phyloP scores from a whole-genome alignment of 1,139 yeast species.

The Sugiyamaella grinbergsii region DNA sequence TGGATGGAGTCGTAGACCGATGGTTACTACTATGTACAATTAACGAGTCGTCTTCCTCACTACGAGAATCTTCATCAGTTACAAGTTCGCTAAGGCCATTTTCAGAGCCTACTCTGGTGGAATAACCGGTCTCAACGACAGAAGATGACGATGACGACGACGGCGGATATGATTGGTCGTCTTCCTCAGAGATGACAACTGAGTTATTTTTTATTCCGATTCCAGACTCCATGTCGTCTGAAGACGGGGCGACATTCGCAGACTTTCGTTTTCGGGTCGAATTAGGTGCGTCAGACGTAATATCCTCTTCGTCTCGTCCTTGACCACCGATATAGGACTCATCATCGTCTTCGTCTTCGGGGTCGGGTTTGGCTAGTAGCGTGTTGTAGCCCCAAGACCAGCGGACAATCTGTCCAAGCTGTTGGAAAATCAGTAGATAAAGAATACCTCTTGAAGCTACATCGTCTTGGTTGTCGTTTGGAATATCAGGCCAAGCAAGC shows the following conservation, averaged over 20 bases:
- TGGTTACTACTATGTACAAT: neutral
- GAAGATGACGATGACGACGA: slow-evolving; percentile 38
- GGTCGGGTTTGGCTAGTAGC: slow-evolving; percentile 54
- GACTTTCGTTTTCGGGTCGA: slow-evolving; percentile 2
- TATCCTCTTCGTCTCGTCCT: neutral
- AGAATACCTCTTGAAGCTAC: slow-evolving; percentile 81
- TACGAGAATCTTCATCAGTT: neutral
- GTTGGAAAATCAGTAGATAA: slow-evolving; percentile 78
- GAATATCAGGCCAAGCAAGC: slow-evolving; percentile 71
- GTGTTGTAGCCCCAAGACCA: slow-evolving; percentile 95
- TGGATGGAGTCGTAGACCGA: no score
- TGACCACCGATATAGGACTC: slow-evolving; percentile 11
- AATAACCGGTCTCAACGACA: slow-evolving; percentile 14
- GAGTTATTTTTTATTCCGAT: slow-evolving; percentile 1
- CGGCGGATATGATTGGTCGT: slow-evolving; percentile 23
- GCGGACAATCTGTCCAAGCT: slow-evolving; percentile 76
- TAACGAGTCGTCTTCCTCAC: neutral
- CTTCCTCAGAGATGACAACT: slow-evolving; percentile 7
- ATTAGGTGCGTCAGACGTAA: neutral
- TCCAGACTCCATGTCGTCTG: slow-evolving; percentile 6
- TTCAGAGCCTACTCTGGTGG: slow-evolving; percentile 19
- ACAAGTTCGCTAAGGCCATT: slow-evolving; percentile 2
- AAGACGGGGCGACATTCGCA: neutral
- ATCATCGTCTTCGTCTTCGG: slow-evolving; percentile 23
- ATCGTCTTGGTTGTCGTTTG: slow-evolving; percentile 64